Evolutionary conservation across 805 yeast genomes (phyloP).

Genomic region (Maudiozyma barnettii): DNA sequence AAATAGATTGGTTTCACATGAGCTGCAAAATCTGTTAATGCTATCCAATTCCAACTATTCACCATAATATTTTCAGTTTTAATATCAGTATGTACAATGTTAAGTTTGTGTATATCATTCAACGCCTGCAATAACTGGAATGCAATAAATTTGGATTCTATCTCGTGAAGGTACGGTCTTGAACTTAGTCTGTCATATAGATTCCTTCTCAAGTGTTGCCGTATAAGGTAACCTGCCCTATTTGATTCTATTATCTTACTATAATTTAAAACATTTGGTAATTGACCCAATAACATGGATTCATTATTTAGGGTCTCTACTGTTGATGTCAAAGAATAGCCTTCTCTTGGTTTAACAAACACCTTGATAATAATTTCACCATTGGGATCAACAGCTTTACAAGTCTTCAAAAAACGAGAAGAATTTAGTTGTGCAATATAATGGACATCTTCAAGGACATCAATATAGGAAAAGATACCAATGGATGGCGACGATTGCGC

Average conservation of each 20-base stretch:
- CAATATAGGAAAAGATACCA: slow-evolving; percentile 82
- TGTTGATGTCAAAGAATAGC: slow-evolving; percentile 14
- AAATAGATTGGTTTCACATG: slow-evolving; percentile 67
- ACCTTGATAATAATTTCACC: slow-evolving; percentile 74
- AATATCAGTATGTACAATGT: slow-evolving; percentile 79
- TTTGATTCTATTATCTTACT: slow-evolving; percentile 73
- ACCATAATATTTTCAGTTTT: slow-evolving; percentile 83
- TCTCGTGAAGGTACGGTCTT: slow-evolving; percentile 73
- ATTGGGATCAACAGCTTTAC: slow-evolving; percentile 63
- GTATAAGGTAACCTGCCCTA: slow-evolving; percentile 80
- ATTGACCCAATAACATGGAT: slow-evolving; percentile 32
- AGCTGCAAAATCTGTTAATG: slow-evolving; percentile 73
- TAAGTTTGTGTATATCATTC: slow-evolving; percentile 50
- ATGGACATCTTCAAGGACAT: slow-evolving; percentile 65
- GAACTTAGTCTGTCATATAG: slow-evolving; percentile 81
- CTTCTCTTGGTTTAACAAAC: slow-evolving; percentile 58
- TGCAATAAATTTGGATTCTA: slow-evolving; percentile 77
- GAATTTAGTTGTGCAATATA: slow-evolving; percentile 69
- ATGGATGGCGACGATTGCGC: slow-evolving; percentile 90
- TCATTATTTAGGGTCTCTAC: slow-evolving; percentile 31
- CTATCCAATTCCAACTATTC: slow-evolving; percentile 82
- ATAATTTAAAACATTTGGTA: slow-evolving; percentile 63
- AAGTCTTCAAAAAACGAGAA: slow-evolving; percentile 77
- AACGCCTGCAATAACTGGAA: slow-evolving; percentile 68
- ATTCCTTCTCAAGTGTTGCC: slow-evolving; percentile 72